phyloP scores from a whole-genome alignment of 805 yeast species.

The Yarrowia phangngaensis region DNA sequence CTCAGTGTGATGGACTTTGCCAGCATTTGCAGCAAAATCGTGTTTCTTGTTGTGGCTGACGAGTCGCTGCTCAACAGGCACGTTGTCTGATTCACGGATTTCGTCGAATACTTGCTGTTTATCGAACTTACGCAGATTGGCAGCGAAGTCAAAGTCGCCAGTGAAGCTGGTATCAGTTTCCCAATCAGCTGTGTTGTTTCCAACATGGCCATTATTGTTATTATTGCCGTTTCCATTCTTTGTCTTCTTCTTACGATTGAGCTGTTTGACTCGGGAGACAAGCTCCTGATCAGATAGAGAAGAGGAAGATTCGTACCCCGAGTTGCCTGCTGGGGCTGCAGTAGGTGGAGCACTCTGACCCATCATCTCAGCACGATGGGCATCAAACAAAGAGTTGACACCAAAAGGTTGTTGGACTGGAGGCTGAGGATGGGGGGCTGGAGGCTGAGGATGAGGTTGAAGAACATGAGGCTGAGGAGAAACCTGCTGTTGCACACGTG shows the following conservation, averaged over 20 bases:
- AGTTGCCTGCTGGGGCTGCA: background rate
- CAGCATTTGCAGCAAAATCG: constrained; percentile 29
- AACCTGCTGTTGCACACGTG: too few relatives aligned
- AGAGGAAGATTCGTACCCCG: constrained; percentile 15
- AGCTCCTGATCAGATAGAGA: constrained; percentile 19
- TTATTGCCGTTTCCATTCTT: constrained; percentile 3
- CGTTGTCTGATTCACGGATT: constrained; percentile 59
- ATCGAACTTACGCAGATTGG: constrained; percentile 76
- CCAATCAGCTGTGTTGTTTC: constrained; percentile 9
- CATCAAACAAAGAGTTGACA: constrained; percentile 19
- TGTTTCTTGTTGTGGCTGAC: constrained; percentile 62
- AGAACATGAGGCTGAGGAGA: background rate
- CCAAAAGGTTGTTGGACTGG: too few relatives aligned
- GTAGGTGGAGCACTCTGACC: background rate
- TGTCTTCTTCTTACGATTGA: constrained; percentile 14
- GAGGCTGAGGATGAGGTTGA: background rate
- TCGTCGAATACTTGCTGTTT: constrained; percentile 76
- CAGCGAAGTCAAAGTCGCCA: constrained; percentile 78
- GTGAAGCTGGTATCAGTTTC: constrained; percentile 22
- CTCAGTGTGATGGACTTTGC: constrained; percentile 42
- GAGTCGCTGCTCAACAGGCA: constrained; percentile 57
- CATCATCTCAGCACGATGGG: constrained; percentile 16
- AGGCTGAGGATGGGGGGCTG: background rate
- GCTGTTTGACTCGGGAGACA: constrained; percentile 7
- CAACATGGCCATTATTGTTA: background rate